Evolutionary conservation across 768 basidiomycete species (phyloP), one percentile per base, ranked within the genome.

Genomic region (Ramaria rubella): DNA sequence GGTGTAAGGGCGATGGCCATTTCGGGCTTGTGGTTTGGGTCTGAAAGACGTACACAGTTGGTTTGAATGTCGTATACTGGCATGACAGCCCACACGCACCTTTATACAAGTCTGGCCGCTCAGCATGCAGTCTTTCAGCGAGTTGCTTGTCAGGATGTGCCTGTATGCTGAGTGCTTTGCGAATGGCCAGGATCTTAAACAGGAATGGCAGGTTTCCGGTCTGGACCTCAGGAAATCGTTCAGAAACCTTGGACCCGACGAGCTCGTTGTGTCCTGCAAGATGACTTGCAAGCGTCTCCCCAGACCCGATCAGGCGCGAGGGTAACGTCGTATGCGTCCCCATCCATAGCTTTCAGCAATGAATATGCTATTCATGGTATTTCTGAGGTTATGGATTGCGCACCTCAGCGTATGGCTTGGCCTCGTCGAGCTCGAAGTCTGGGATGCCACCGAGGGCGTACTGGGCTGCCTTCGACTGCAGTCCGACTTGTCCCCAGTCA

Each of bases 11-110:
- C 96, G 34, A 99, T 78, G n/a, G 94, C 93, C 91, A 99, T 95
- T 69, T 99, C 96, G 2, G 96, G 96, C 71, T 99, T 99, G 65
- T 99, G 96, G 67, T 98, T 98, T 5, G 84, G 81, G 69, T 99
- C 96, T 78, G 60, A n/a, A 33, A 26, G 34, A 66, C 14, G 38
- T 12, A 31, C n/a, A 33, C 15, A 52, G 12, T 5, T 46, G 21
- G 5, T 46, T 23, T 26, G 30, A 26, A 31, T n/a, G 29, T 15
- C 45, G 24, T 26, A 23, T 50, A n/a, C 15, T 36, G 21, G n/a
- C 26, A 9, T 52, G 34, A 12, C 38, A 48, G 33, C 57, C 36
- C 40, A 31, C 31, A 21, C 53, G 21, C 27, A 43, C 46, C 48
- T 24, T 49, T 43, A 24, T 45, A 58, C 19, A 49, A 27, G 29